Base-by-base conservation (phyloP, 1,284 basidiomycete genomes). In the Trichosporon sp. region DNA sequence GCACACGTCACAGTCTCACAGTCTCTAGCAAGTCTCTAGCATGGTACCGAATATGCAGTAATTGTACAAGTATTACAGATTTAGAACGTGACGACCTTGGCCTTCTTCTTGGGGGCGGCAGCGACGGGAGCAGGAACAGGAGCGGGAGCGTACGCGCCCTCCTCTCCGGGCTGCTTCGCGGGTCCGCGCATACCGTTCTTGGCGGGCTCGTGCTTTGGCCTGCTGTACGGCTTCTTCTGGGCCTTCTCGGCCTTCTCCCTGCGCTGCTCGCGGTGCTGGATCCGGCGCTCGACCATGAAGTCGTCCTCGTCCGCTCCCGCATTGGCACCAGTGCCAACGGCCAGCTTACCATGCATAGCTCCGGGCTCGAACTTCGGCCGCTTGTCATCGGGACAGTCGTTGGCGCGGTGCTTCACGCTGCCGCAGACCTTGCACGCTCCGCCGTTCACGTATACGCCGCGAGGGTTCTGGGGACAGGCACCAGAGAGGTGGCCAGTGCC, bases 271-370 rank as follows among this genome's bases (percentile, higher is more conserved):
- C 70, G 19, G 65, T 65, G 43, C 63, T 48, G 31, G 63, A 65
- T 56, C 26, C 68, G 73, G 48, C 69, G 90, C 79, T 93, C 87
- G 5, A 86, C 87, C 82, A 95, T 94, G 84, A 96, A 96, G 79
- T 96, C 94, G 79, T 96, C 94, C 83, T 97, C 94, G 79, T 96
- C 94, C 1, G 94, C 91, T 11, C 93, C 93, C 0, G 88, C 89
- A 1, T 75, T 76, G 4, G 38, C 67, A 0, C 81, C 80, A 4
- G 72, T 74, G 0, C 80, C 79, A 14, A 72, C 37, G 2, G 68
- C 51, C 6, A 70, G 46, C 11, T 46, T 35, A 8, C 31, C 59
- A 8, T 5, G 31, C 59, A 19, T 8, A 3, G 46, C 38, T 3
- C 32, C 38, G 43, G 43, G 43, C 10, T 31, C 67, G 11, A 35